Base-by-base conservation (phyloP, 1,139 yeast species). In the Geotrichum australiense region DNA sequence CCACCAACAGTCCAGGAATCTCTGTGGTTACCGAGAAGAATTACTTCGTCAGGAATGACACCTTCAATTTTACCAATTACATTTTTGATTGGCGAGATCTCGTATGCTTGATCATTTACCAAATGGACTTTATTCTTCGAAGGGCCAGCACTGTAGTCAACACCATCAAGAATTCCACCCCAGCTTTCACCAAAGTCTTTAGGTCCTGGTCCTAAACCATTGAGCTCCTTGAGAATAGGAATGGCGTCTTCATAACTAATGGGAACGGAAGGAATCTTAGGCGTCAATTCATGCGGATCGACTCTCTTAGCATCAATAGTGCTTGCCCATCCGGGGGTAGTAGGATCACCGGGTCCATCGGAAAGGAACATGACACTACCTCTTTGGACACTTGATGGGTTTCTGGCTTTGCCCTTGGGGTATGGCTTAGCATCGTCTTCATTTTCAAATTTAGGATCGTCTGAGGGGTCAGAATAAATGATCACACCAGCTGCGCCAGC, bases 291-390 rank as follows among this genome's bases (percentile, higher is more conserved):
- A 42, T 58, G 51, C 1, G 82, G 81, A 45, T 70, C 76, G 5
- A 58, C 53, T 43, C 80, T 65, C 24, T 66, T 59, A 16, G 71
- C 71, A 24, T 65, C 71, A 2, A 53, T 57, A 47, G 75, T 78
- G 32, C 86, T 78, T 4, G 93, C 78, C 53, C 76, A 78, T 0
- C 91, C 91, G 16, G 94, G 94, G 3, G 94, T 81, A 2, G 94
- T 78, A 31, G 96, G 96, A 57, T 87, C 96, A 38, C 96, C 96
- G 1, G 95, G 94, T 4, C 70, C 65, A 36, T 73, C 73, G 2
- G 94, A 82, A 42, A 86, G 66, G 56, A 80, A 86, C 60, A 79
- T 84, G 3, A 80, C 91, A 46, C 89, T 78, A 1, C 95, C 95
- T 56, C 96, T 71, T 65, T 84, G 91, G 29, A 83, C 82, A 23